A percentile compares a stretch with the other conserved stretches of the same genome.
These are phyloP conservation scores for Eucalyptus erythrocorys DNA, from an alignment of 345 rosid species.

Conservation along the genomic window DNA sequence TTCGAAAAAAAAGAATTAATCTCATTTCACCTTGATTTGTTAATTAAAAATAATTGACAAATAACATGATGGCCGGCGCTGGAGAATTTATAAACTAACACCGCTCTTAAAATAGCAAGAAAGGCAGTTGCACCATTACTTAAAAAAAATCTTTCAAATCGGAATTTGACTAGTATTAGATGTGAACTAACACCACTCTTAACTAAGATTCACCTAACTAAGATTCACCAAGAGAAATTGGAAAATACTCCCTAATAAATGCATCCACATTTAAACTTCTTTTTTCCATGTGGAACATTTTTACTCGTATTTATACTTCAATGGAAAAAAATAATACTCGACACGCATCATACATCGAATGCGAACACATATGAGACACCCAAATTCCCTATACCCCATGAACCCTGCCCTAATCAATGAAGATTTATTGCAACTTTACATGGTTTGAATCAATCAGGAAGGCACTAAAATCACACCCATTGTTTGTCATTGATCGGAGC, in stretches of 20 bases:
- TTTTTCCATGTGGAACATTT: not conserved
- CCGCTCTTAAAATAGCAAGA: not conserved
- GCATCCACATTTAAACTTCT: not conserved
- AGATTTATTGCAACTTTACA: not conserved
- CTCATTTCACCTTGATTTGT: not conserved
- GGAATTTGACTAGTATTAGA: not conserved
- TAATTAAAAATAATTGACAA: not conserved
- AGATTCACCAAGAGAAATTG: accelerated
- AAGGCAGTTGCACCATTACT: not conserved
- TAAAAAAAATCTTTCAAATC: not conserved
- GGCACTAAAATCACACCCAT: not conserved
- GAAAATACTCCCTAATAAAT: not conserved
- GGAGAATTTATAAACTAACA: accelerated
- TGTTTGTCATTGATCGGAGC: not conserved
- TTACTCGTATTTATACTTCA: not conserved
- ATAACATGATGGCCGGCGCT: not conserved
- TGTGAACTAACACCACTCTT: not conserved
- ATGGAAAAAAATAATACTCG: not conserved
- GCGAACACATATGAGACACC: accelerated
- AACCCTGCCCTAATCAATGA: not conserved
- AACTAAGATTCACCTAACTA: not conserved
- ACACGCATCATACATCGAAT: accelerated
- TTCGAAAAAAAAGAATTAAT: accelerated
- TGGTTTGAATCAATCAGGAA: not conserved
- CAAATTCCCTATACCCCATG: not conserved